Evolutionary conservation across 176 grass and related monocot genomes (phyloP).

Genomic region (Musa itinerans): DNA sequence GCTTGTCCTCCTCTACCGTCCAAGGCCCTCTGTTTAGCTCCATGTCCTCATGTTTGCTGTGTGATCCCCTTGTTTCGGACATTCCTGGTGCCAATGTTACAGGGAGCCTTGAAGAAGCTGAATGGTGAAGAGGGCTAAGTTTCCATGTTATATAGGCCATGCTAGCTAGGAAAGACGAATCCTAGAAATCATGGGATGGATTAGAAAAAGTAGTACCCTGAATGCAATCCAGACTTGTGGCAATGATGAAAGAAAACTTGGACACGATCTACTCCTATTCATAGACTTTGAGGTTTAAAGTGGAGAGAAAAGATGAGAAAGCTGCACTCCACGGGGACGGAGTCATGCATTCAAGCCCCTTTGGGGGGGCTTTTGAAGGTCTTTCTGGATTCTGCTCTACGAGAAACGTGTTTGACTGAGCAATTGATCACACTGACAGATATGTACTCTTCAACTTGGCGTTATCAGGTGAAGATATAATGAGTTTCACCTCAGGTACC

Average conservation of each 20-base stretch:
- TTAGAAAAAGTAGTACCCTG: neutral
- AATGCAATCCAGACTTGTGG: too few species aligned
- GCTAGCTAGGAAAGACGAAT: neutral
- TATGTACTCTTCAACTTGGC: neutral
- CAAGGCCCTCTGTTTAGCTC: conserved; percentile 14
- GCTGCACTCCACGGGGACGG: neutral
- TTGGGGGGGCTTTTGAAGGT: neutral
- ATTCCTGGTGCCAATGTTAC: neutral
- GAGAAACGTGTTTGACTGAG: conserved; percentile 16
- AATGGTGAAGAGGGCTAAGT: neutral
- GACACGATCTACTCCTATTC: neutral
- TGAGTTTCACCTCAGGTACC: too few species aligned
- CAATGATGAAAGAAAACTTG: neutral
- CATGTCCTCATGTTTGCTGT: neutral
- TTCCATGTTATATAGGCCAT: neutral
- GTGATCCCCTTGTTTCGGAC: neutral
- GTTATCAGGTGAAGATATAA: neutral
- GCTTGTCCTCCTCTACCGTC: conserved; percentile 11
- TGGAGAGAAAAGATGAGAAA: neutral
- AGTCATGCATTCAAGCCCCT: neutral
- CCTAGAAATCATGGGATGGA: neutral
- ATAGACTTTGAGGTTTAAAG: neutral
- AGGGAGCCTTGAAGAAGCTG: too few species aligned
- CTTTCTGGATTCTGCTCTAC: neutral
- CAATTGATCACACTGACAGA: neutral